Percentiles rank a stretch among this genome's conserved stretches.
Conservation (phyloP, 495 filamentous ascomycete species). For the Astrocystis sublimbata region DNA sequence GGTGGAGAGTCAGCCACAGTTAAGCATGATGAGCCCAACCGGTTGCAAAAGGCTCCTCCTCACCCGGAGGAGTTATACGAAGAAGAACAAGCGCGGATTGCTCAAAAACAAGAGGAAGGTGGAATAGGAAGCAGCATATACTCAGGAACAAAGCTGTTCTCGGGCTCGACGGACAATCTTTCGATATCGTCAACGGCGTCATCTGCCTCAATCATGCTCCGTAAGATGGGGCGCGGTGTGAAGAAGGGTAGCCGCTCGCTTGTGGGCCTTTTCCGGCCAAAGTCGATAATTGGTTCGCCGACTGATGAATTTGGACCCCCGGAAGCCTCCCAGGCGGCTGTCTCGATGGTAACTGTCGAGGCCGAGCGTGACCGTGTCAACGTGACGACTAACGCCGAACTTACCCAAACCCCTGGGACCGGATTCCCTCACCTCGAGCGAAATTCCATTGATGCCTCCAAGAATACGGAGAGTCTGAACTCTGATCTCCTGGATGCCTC, state of each 20-base stretch:
- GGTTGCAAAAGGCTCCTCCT: constrained; percentile 71
- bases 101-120: constrained; percentile 83
- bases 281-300: constrained; percentile 79
- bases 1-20: constrained; percentile 51
- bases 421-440: constrained; percentile 85
- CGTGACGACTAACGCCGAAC: constrained; percentile 69
- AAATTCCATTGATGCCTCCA: constrained; percentile 67
- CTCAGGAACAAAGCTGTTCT: constrained; percentile 81
- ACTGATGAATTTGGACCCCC: constrained; percentile 63
- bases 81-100: constrained; percentile 86
- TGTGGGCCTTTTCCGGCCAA: constrained; percentile 92
- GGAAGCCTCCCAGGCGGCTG: constrained; percentile 72
- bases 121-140: constrained; percentile 95
- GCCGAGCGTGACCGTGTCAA: constrained; percentile 85
- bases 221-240: constrained; percentile 98
- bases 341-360: constrained; percentile 95
- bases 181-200: constrained; percentile 98
- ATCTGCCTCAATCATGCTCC: constrained; percentile 97
- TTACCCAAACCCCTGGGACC: constrained; percentile 72
- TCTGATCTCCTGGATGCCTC: constrained; percentile 56
- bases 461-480: constrained; percentile 37
- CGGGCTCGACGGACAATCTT: constrained; percentile 91
- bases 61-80: constrained; percentile 66
- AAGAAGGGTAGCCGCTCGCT: constrained; percentile 89
- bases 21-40: constrained; percentile 57